Conservation (phyloP, 2,329 filamentous ascomycete genomes). For the Fonsecaea nubica region DNA sequence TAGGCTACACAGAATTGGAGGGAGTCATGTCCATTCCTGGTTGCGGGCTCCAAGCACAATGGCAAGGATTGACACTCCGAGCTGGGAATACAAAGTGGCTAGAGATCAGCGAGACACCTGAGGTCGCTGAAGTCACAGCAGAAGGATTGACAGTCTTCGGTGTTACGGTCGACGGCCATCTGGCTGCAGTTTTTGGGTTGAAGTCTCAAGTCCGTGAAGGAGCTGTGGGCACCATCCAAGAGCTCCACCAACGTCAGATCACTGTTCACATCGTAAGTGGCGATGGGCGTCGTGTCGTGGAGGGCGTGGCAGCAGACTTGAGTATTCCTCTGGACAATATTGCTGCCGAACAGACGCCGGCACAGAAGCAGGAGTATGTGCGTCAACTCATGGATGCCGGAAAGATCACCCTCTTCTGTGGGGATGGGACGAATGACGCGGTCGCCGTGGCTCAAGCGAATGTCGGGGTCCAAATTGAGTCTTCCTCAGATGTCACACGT, state of each 20-base stretch:
- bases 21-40: constrained; percentile 42
- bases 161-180: constrained; percentile 56
- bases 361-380: constrained; percentile 63
- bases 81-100: constrained; percentile 47
- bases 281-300: constrained; percentile 59
- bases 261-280: constrained; percentile 63
- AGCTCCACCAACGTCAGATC: constrained; percentile 58
- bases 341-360: constrained; percentile 58
- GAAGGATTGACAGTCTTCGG: constrained; percentile 62
- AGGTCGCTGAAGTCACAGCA: constrained; percentile 46
- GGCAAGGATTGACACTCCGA: constrained; percentile 23
- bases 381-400: constrained; percentile 43
- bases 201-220: constrained; percentile 56
- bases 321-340: constrained; percentile 51
- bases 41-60: constrained; percentile 39
- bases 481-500: constrained; percentile 69
- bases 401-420: constrained; percentile 68
- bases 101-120: constrained; percentile 42
- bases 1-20: constrained; percentile 33
- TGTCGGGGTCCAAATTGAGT: constrained; percentile 72
- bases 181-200: constrained; percentile 60
- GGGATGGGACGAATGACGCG: constrained; percentile 81
- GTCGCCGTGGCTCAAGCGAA: constrained; percentile 73
- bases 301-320: constrained; percentile 53
- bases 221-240: constrained; percentile 58